Percentiles rank a stretch among this genome's conserved stretches.
These are phyloP conservation scores for Populus davidiana DNA, from an alignment of 345 rosid species.

Conservation along the genomic window DNA sequence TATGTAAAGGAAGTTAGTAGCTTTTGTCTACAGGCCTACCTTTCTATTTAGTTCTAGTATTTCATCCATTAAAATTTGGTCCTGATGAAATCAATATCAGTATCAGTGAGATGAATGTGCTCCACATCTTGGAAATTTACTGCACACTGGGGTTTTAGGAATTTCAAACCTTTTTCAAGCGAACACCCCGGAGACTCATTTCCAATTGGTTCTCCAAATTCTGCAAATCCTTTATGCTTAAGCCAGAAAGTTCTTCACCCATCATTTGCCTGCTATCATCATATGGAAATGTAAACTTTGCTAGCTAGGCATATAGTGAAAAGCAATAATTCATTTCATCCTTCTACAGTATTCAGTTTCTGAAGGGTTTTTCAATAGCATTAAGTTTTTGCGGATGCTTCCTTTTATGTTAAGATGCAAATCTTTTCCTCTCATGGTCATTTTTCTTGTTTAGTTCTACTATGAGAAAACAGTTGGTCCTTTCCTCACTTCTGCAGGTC, in stretches of 20 bases:
- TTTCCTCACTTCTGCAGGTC: too few species aligned
- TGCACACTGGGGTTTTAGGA: not conserved
- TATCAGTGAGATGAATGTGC: slow-evolving; percentile 13
- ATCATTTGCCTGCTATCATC: slow-evolving; percentile 58
- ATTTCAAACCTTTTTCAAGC: slow-evolving; percentile 53
- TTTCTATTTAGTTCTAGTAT: slow-evolving; percentile 52
- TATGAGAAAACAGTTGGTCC: too few species aligned
- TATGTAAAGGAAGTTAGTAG: slow-evolving; percentile 4
- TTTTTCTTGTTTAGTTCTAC: too few species aligned
- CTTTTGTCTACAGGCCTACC: slow-evolving; percentile 31
- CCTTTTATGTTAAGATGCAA: too few species aligned
- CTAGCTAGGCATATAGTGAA: not conserved
- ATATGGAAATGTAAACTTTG: slow-evolving; percentile 13
- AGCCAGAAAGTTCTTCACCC: slow-evolving; percentile 74
- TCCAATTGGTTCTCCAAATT: slow-evolving; percentile 57
- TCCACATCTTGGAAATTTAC: slow-evolving; percentile 9
- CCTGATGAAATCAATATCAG: slow-evolving; percentile 35
- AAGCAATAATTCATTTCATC: not conserved
- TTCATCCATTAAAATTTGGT: slow-evolving; percentile 60
- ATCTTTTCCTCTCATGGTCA: too few species aligned
- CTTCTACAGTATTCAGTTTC: not conserved
- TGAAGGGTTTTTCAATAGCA: not conserved
- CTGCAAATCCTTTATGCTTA: slow-evolving; percentile 48
- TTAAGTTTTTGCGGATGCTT: too few species aligned
- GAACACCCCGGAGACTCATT: slow-evolving; percentile 51